phyloP scores from a whole-genome alignment of 345 rosid genomes.

The Raphanus raphanistrum region DNA sequence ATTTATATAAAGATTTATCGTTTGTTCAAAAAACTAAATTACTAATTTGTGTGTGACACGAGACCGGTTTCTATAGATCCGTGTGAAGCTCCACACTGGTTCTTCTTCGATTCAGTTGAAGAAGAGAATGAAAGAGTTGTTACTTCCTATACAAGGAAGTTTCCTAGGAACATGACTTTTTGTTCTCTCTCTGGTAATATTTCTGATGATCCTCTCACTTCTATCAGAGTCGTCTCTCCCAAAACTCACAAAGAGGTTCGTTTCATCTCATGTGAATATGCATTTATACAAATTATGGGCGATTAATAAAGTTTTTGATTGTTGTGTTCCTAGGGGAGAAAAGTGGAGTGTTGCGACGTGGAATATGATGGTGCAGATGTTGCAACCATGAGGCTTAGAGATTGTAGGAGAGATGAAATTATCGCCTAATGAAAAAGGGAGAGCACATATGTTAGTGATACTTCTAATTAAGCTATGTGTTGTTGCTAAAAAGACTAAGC shows the following conservation, averaged over 20 bases:
- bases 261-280: not conserved
- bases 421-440: slow-evolving; percentile 38
- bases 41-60: too few relatives aligned
- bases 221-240: slow-evolving; percentile 49
- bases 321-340: slow-evolving; percentile 44
- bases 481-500: not conserved
- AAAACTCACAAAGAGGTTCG: slow-evolving; percentile 42
- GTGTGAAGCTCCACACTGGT: too few relatives aligned
- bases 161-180: slow-evolving; percentile 39
- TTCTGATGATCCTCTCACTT: slow-evolving; percentile 50
- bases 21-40: too few relatives aligned
- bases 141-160: slow-evolving; percentile 45
- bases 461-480: not conserved
- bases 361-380: slow-evolving; percentile 28
- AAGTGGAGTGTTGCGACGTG: slow-evolving; percentile 60
- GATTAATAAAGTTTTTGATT: not conserved
- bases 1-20: too few relatives aligned
- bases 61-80: too few relatives aligned
- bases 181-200: slow-evolving; percentile 44
- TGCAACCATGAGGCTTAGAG: slow-evolving; percentile 44
- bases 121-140: slow-evolving; percentile 31
- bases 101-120: too few relatives aligned
- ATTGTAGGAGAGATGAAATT: slow-evolving; percentile 51
- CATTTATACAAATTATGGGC: not conserved
- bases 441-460: not conserved